Evolutionary conservation across 2,329 filamentous ascomycete genomes (phyloP), one percentile per base, ranked within the genome.

Genomic region (Thelonectria olida): DNA sequence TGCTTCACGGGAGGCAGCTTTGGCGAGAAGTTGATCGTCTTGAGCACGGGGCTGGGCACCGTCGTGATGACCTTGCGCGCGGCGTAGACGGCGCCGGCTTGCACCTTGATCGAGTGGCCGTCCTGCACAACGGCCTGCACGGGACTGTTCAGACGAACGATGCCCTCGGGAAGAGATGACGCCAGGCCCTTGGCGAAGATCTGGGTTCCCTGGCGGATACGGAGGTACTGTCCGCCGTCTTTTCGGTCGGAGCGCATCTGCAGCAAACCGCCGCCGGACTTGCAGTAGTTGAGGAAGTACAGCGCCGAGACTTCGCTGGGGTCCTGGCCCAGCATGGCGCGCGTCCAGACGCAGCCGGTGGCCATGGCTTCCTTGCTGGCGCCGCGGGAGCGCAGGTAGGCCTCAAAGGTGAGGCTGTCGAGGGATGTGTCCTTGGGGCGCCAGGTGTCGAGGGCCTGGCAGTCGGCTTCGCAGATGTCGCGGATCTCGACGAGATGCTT

Each of bases 261-360:
- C 58, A 84, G 59, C 3, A 88, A 73, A 0, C 86, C 85, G 5
- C 80, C 80, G 3, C 83, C 82, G 10, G 78, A 79, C 64, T 81
- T 82, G 76, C 81, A 83, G 73, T 88, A 87, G 66, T 85, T 78
- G 20, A 88, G 75, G 65, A 88, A 86, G 67, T 75, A 87, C 2
- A 84, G 69, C 0, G 85, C 84, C 7, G 79, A 82, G 5, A 86
- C 67, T 12, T 87, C 83, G 1, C 55, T 60, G 0, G 84, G 79
- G 31, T 86, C 82, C 1, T 80, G 72, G 2, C 85, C 85, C 2
- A 85, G 72, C 79, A 84, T 82, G 1, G 80, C 84, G 0, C 81
- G 75, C 0, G 80, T 80, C 76, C 83, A 85, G 4, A 85, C 67
- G 3, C 67, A 77, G 1, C 78, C 78, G 0, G 64, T 66, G 5